Base-by-base conservation (phyloP, 2,329 filamentous ascomycete species). In the Fusarium robinianum region DNA sequence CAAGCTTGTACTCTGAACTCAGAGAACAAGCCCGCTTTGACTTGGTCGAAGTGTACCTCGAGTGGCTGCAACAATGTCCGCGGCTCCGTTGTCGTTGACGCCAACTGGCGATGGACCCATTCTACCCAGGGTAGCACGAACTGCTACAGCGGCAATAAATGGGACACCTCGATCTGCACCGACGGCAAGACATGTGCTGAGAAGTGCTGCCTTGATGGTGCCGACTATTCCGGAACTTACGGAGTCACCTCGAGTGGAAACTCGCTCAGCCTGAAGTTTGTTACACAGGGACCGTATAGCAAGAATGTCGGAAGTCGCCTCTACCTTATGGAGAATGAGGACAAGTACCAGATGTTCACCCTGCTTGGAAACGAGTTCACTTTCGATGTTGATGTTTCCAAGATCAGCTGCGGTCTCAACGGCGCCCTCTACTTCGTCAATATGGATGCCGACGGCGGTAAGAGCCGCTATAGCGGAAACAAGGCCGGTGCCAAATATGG, bases 351-450 rank as follows among this genome's bases (percentile, higher is more conserved):
- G 69, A 76, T 78, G 62, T 83, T 87, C 69, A 75, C 80, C 46
- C 72, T 87, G 45, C 72, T 82, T 40, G 81, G 81, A 67, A 77
- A 84, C 61, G 85, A 88, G 67, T 83, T 88, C 69, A 84, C 82
- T 41, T 87, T 88, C 50, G 84, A 87, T 41, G 84, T 87, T 17
- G 85, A 88, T 63, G 79, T 86, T 30, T 86, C 83, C 26, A 76
- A 78, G 57, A 72, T 87, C 14, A 78, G 79, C 47, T 89, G 85
- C 60, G 85, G 85, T 48, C 69, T 88, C 46, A 88, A 89, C 67
- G 85, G 84, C 41, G 85, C 85, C 31, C 70, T 88, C 32, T 88
- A 88, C 71, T 79, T 83, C 41, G 76, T 80, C 31, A 72, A 75
- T 61, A 84, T 84, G 81, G 78, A 81, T 25, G 67, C 69, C 12